Evolutionary conservation across 495 filamentous ascomycete genomes (phyloP).

Genomic region (Lasiosphaeris hirsuta): DNA sequence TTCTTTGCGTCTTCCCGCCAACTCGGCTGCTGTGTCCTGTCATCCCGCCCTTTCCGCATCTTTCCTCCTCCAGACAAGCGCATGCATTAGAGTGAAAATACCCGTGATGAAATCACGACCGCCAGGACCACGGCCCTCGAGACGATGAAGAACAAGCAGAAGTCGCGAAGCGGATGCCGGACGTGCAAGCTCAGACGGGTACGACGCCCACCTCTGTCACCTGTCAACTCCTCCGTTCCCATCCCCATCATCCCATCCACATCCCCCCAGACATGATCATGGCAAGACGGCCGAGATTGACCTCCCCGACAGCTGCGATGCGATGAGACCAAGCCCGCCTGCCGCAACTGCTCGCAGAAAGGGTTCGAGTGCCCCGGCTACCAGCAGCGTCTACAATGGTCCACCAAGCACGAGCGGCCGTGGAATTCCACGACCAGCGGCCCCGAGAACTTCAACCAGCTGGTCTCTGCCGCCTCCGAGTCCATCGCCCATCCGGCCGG

Average conservation of each 20-base stretch:
- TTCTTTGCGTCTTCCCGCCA: neutral
- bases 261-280: neutral
- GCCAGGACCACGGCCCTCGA: neutral
- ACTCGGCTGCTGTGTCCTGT: neutral
- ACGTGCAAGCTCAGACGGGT: conserved; percentile 34
- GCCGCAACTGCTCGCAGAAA: conserved; percentile 30
- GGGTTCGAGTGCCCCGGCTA: conserved; percentile 33
- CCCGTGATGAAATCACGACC: neutral
- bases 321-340: conserved; percentile 31
- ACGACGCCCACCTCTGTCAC: too few species aligned
- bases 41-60: conserved; percentile 1
- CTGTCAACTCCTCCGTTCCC: neutral
- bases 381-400: conserved; percentile 36
- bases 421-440: conserved; percentile 16
- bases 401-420: conserved; percentile 32
- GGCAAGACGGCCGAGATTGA: neutral
- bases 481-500: conserved; percentile 19
- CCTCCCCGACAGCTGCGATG: conserved; percentile 27
- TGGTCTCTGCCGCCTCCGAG: conserved; percentile 30
- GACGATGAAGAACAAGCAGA: conserved; percentile 34
- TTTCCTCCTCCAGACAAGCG: conserved; percentile 1
- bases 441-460: conserved; percentile 31
- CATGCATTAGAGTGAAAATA: neutral
- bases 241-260: neutral
- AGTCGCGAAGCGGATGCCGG: conserved; percentile 33